phyloP scores from a whole-genome alignment of 495 filamentous ascomycete species.

The Lasiosphaeria ovina region DNA sequence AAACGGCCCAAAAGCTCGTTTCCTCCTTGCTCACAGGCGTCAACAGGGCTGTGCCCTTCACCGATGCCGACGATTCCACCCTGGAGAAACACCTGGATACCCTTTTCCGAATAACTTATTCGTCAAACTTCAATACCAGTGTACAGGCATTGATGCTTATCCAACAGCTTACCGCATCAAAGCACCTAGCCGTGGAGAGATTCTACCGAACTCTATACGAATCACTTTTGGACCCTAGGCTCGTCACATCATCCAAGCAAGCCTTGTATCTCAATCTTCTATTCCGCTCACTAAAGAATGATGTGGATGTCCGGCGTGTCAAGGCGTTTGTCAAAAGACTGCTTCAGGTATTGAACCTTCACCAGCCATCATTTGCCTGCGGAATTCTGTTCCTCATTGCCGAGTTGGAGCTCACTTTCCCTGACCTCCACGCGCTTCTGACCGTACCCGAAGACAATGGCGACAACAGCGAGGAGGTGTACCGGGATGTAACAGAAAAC shows the following conservation, averaged over 20 bases:
- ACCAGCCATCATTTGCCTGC: slow-evolving; percentile 89
- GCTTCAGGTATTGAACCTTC: slow-evolving; percentile 78
- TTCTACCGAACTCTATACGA: slow-evolving; percentile 96
- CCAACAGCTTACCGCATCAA: slow-evolving; percentile 80
- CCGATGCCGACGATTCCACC: slow-evolving; percentile 71
- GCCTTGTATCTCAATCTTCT: slow-evolving; percentile 90
- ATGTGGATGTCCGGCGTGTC: slow-evolving; percentile 80
- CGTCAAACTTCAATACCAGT: slow-evolving; percentile 97
- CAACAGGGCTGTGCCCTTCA: slow-evolving; percentile 92
- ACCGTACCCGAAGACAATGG: slow-evolving; percentile 66
- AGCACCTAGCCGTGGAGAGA: slow-evolving; percentile 74
- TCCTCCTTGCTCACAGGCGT: slow-evolving; percentile 89
- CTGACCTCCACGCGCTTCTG: slow-evolving; percentile 69
- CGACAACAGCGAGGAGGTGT: slow-evolving; percentile 38
- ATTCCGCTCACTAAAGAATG: slow-evolving; percentile 80
- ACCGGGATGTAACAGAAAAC: slow-evolving; percentile 66
- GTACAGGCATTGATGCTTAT: slow-evolving; percentile 95
- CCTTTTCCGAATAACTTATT: slow-evolving; percentile 91
- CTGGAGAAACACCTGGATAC: slow-evolving; percentile 89
- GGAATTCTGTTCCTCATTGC: slow-evolving; percentile 83
- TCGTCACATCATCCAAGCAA: slow-evolving; percentile 89
- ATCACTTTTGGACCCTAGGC: slow-evolving; percentile 83
- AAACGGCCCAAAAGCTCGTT: slow-evolving; percentile 78
- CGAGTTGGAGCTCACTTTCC: slow-evolving; percentile 73
- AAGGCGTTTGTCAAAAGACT: slow-evolving; percentile 95